Evolutionary conservation across 164 flowering plant genomes (phyloP).

Genomic region (Chimonanthus salicifolius): DNA sequence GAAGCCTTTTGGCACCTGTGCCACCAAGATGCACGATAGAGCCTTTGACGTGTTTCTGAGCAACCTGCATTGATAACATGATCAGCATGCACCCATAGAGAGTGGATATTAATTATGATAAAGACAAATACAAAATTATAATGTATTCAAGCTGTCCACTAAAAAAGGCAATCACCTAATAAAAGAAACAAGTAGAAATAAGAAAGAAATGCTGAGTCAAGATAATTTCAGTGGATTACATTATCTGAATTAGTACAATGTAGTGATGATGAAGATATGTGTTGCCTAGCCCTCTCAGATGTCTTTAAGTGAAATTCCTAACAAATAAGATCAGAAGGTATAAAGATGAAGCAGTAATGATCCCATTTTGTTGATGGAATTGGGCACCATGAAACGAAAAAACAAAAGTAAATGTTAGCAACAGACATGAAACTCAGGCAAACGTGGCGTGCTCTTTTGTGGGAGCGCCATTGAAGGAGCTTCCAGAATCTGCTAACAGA

Average conservation of each 20-base stretch:
- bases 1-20: constrained; percentile 38
- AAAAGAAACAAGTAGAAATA: background rate
- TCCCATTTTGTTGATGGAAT: background rate
- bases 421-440: constrained; percentile 74
- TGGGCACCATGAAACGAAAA: background rate
- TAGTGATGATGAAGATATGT: constrained; percentile 29
- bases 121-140: background rate
- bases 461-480: constrained; percentile 59
- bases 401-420: constrained; percentile 1
- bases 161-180: background rate
- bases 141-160: background rate
- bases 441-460: constrained; percentile 51
- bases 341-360: background rate
- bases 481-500: constrained; percentile 50
- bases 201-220: background rate
- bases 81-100: background rate
- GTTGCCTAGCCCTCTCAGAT: constrained; percentile 62
- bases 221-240: constrained; percentile 25
- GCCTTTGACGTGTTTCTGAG: constrained; percentile 23
- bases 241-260: constrained; percentile 29
- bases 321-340: constrained; percentile 15
- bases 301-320: constrained; percentile 78
- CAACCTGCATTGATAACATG: constrained; percentile 25
- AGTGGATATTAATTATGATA: background rate
- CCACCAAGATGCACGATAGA: constrained; percentile 21